Evolutionary conservation across 768 basidiomycete species (phyloP).

Genomic region (Mycena crocata): DNA sequence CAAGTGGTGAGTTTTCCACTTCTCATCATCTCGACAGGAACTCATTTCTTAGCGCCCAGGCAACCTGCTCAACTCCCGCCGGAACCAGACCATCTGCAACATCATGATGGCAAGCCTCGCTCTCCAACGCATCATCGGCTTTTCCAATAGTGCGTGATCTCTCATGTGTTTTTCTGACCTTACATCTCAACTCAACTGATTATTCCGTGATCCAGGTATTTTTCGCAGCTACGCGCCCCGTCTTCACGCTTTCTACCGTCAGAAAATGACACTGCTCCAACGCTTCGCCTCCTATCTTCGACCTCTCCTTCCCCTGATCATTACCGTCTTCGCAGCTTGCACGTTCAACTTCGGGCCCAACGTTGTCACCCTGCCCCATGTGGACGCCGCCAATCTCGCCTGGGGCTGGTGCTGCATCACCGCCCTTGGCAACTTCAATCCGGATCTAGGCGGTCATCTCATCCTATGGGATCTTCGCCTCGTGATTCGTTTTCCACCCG

Average conservation of each 20-base stretch:
- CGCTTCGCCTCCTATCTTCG: background rate
- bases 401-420: background rate
- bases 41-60: background rate
- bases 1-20: background rate
- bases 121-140: background rate
- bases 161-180: too few relatives aligned
- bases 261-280: background rate
- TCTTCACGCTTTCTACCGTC: background rate
- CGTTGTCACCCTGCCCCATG: background rate
- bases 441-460: too few relatives aligned
- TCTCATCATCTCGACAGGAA: background rate
- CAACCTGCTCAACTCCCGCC: background rate
- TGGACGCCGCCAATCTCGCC: too few relatives aligned
- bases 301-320: background rate
- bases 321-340: background rate
- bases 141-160: background rate
- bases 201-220: too few relatives aligned
- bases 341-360: background rate
- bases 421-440: too few relatives aligned
- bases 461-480: too few relatives aligned
- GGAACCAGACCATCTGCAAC: background rate
- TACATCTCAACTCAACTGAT: too few relatives aligned
- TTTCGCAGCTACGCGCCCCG: background rate
- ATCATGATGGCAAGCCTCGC: background rate
- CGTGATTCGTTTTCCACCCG: too few relatives aligned